Evolutionary conservation across 371 early-diverging fungal genomes (phyloP).

Genomic region (Amoeboaphelidium protococcarum): DNA sequence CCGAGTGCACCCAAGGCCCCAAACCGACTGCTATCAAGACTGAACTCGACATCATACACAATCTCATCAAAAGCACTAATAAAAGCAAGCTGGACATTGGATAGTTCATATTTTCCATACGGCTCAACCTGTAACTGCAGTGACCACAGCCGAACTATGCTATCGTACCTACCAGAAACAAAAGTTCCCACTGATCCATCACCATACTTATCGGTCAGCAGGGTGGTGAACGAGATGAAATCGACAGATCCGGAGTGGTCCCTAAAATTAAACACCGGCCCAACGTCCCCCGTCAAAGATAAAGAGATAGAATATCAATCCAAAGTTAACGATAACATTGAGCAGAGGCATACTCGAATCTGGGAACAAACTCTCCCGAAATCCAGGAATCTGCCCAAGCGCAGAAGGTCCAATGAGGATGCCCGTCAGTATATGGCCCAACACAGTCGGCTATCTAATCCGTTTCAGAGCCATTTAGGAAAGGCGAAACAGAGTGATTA

Average conservation of each 20-base stretch:
- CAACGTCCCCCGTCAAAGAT: conserved; percentile 44
- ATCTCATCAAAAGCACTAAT: conserved; percentile 50
- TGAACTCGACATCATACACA: conserved; percentile 52
- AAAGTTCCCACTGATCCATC: too few relatives aligned
- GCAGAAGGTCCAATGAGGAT: too few relatives aligned
- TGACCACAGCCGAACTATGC: conserved; percentile 42
- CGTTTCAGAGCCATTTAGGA: too few relatives aligned
- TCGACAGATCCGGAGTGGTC: conserved; percentile 47
- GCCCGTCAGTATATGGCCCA: too few relatives aligned
- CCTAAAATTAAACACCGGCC: conserved; percentile 46
- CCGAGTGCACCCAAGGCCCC: conserved; percentile 59
- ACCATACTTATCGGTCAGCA: too few relatives aligned
- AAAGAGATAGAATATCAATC: conserved; percentile 66
- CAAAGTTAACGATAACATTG: conserved; percentile 31
- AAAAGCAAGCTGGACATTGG: background rate
- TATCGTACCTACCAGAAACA: conserved; percentile 39
- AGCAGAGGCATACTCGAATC: background rate
- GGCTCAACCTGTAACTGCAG: conserved; percentile 26
- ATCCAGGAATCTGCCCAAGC: too few relatives aligned
- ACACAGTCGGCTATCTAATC: too few relatives aligned
- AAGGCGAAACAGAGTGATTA: too few relatives aligned
- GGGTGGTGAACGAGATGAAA: conserved; percentile 27
- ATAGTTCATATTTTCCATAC: conserved; percentile 10
- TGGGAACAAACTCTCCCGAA: background rate
- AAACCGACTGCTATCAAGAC: conserved; percentile 22